Conservation (phyloP, 2,329 filamentous ascomycete species). For the Epichloe baconii region DNA sequence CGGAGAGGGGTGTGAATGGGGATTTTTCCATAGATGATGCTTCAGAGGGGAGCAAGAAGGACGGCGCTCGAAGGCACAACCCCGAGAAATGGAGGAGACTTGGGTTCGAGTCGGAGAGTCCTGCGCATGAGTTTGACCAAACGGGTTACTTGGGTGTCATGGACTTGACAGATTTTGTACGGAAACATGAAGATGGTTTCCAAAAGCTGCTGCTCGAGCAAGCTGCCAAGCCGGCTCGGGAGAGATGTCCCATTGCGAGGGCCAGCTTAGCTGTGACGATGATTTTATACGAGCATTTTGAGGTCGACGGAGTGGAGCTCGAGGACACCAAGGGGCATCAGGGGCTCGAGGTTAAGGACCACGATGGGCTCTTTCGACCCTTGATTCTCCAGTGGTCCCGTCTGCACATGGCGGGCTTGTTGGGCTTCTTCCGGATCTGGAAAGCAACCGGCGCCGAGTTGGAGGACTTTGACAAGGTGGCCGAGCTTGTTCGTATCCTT, state of each 20-base stretch:
- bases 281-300: constrained; percentile 90
- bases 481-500: constrained; percentile 79
- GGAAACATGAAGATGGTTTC: constrained; percentile 82
- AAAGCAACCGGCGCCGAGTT: constrained; percentile 72
- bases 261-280: constrained; percentile 78
- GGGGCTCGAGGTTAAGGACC: constrained; percentile 59
- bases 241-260: constrained; percentile 76
- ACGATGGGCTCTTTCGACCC: constrained; percentile 78
- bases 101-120: constrained; percentile 84
- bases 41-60: constrained; percentile 33
- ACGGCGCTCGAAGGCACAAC: constrained; percentile 55
- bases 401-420: constrained; percentile 71
- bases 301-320: constrained; percentile 71
- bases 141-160: constrained; percentile 92
- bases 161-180: constrained; percentile 89
- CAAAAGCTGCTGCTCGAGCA: constrained; percentile 90
- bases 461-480: constrained; percentile 88
- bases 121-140: constrained; percentile 69
- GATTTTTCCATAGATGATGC: constrained; percentile 24
- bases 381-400: constrained; percentile 86
- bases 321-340: constrained; percentile 69
- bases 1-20: constrained; percentile 36
- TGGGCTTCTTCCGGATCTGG: constrained; percentile 86
- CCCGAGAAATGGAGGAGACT: constrained; percentile 87
- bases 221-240: constrained; percentile 52